These are phyloP conservation scores for Venturia asperata DNA, from an alignment of 2,329 filamentous ascomycete genomes.

Conservation along the genomic window DNA sequence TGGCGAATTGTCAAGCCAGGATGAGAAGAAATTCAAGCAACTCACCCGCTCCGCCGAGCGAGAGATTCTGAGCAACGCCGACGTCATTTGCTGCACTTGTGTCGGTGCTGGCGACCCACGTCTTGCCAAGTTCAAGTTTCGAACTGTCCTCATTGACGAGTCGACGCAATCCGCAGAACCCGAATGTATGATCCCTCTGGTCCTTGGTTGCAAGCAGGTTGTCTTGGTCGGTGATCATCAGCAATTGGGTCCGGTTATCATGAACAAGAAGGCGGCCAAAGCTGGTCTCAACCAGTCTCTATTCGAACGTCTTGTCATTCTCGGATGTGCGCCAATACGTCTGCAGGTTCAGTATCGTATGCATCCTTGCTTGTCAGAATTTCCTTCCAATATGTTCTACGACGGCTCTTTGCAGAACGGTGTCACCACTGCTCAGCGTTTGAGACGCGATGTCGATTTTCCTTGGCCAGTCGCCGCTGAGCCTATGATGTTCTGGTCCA, in stretches of 20 bases:
- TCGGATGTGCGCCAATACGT: conserved; percentile 84
- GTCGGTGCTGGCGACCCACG: conserved; percentile 95
- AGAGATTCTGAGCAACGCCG: conserved; percentile 89
- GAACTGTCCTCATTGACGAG: conserved; percentile 95
- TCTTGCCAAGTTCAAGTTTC: conserved; percentile 94
- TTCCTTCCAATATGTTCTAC: conserved; percentile 99
- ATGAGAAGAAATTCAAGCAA: conserved; percentile 98
- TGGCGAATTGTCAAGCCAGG: conserved; percentile 85
- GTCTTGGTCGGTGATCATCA: conserved; percentile 98
- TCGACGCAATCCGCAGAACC: conserved; percentile 97
- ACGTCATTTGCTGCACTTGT: conserved; percentile 98
- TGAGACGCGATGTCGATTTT: conserved; percentile 92
- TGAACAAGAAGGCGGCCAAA: conserved; percentile 99
- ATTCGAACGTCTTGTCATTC: conserved; percentile 89
- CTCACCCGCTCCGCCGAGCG: conserved; percentile 88
- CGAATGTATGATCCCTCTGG: conserved; percentile 97
- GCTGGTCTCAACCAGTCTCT: conserved; percentile 96
- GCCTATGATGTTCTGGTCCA: conserved; percentile 99
- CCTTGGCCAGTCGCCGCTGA: conserved; percentile 91
- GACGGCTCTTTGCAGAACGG: conserved; percentile 95
- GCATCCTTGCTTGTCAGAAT: conserved; percentile 95
- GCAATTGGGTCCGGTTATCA: conserved; percentile 95
- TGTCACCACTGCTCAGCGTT: conserved; percentile 78
- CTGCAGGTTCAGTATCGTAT: conserved; percentile 98
- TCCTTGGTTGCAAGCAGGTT: conserved; percentile 95